A percentile compares a stretch with the other conserved stretches of the same genome.
phyloP scores from a whole-genome alignment of 306 rosid species.

The Vachellia pachyceras region DNA sequence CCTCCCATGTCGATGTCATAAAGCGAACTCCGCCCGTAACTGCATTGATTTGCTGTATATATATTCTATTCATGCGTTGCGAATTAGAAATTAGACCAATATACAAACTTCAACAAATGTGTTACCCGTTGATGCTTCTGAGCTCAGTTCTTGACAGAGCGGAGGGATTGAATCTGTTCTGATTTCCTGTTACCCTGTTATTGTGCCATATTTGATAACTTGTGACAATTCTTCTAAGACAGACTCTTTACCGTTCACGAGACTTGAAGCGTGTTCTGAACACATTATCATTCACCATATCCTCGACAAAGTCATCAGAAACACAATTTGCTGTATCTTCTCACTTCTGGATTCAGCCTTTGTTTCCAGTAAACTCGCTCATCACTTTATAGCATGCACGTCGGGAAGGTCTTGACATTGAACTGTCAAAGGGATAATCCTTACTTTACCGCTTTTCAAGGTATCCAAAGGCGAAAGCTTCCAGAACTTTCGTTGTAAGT shows the following conservation, averaged over 20 bases:
- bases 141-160: neutral
- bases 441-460: constrained; percentile 55
- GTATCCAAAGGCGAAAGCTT: constrained; percentile 61
- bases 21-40: too few relatives aligned
- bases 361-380: constrained; percentile 33
- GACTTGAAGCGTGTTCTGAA: neutral
- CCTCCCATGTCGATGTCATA: too few relatives aligned
- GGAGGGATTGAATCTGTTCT: neutral
- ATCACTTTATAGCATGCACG: constrained; percentile 36
- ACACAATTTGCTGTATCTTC: neutral
- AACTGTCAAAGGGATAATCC: constrained; percentile 33
- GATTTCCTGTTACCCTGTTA: too few relatives aligned
- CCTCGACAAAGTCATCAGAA: neutral
- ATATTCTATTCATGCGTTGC: constrained; percentile 24
- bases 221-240: constrained; percentile 5
- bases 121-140: constrained; percentile 23
- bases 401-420: constrained; percentile 35
- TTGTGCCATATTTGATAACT: too few relatives aligned
- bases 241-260: neutral
- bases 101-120: neutral
- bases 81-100: constrained; percentile 11
- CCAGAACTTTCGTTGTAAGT: constrained; percentile 58
- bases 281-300: neutral
- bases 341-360: neutral
- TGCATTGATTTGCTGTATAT: constrained; percentile 4